These are phyloP conservation scores for Talaromyces sp. DNA, from an alignment of 2,329 filamentous ascomycete genomes.

Conservation along the genomic window DNA sequence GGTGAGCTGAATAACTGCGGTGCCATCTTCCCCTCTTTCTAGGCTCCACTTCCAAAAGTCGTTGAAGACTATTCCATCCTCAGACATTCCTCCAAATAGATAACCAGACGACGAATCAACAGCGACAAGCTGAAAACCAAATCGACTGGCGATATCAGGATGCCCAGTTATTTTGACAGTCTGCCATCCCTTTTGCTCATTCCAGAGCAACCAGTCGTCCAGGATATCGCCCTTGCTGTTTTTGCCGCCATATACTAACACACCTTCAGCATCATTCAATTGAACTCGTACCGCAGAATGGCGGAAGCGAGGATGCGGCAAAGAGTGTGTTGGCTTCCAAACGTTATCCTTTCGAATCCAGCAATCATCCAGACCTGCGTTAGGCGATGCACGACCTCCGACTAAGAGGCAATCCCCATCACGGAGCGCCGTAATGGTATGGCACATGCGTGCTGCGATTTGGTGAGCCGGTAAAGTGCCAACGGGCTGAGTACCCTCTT, in stretches of 20 bases:
- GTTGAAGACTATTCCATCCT: constrained; percentile 61
- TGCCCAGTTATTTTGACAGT: constrained; percentile 34
- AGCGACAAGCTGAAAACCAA: constrained; percentile 53
- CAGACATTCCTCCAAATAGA: constrained; percentile 68
- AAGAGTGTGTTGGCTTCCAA: constrained; percentile 65
- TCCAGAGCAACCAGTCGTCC: constrained; percentile 58
- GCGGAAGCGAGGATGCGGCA: constrained; percentile 72
- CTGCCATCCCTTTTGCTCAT: constrained; percentile 52
- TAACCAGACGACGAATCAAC: constrained; percentile 56
- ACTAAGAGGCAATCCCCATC: constrained; percentile 61
- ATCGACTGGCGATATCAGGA: constrained; percentile 50
- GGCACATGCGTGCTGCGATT: constrained; percentile 62
- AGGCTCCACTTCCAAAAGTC: constrained; percentile 67
- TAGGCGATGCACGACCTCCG: constrained; percentile 77
- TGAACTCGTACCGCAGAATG: constrained; percentile 62
- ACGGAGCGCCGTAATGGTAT: constrained; percentile 68
- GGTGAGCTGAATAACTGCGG: constrained; percentile 27
- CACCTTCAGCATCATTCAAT: constrained; percentile 38
- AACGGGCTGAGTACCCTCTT: constrained; percentile 50
- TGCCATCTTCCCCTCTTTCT: constrained; percentile 38
- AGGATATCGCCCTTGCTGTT: constrained; percentile 50
- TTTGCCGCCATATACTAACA: constrained; percentile 64
- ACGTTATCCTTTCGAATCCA: constrained; percentile 65
- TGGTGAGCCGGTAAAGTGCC: constrained; percentile 44
- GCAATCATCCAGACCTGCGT: constrained; percentile 66